Base-by-base conservation (phyloP, 306 rosid genomes). In the Potentilla sterilis region DNA sequence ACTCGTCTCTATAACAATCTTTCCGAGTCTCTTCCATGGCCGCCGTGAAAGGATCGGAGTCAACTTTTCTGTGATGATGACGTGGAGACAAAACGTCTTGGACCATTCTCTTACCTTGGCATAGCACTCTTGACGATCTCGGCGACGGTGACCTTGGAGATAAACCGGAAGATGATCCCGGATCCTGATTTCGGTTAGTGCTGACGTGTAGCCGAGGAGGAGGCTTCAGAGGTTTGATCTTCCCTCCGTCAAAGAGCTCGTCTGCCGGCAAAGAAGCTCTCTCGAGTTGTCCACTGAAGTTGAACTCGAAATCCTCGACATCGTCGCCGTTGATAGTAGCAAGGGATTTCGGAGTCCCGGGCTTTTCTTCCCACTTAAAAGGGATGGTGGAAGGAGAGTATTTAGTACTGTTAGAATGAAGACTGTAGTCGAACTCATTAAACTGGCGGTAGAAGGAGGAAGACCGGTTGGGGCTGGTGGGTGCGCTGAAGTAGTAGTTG, bases 241-340 rank as follows among this genome's bases (percentile, higher is more conserved):
- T 92, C 2, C 98, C 98, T 13, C 82, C 88, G 38, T 87, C 80
- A 49, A 95, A 95, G 75, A 95, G 97, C 64, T 95, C 97, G 1
- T 95, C 98, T 0, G 98, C 84, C 5, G 96, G 79, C 54, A 90
- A 72, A 9, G 91, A 85, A 22, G 77, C 34, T 21, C 40, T 67
- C 4, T 86, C 87, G 48, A 89, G 73, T 2, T 84, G 89, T 5
- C 86, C 88, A 38, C 79, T 87, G 67, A 90, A 90, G 12, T 90
- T 55, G 63, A 95, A 95, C 67, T 87, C 87, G 15, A 95, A 95
- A 48, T 86, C 91, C 3, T 80, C 80, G 9, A 28, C 11, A 10
- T 10, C 47, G 24, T 59, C 58, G n/a, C 28, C 73, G 38, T 57
- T 49, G 51, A 32, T 38, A 9, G 48, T 48, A 49, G 52, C 49